phyloP scores from a whole-genome alignment of 129 eudicot species.

The Dittrichia graveolens region DNA sequence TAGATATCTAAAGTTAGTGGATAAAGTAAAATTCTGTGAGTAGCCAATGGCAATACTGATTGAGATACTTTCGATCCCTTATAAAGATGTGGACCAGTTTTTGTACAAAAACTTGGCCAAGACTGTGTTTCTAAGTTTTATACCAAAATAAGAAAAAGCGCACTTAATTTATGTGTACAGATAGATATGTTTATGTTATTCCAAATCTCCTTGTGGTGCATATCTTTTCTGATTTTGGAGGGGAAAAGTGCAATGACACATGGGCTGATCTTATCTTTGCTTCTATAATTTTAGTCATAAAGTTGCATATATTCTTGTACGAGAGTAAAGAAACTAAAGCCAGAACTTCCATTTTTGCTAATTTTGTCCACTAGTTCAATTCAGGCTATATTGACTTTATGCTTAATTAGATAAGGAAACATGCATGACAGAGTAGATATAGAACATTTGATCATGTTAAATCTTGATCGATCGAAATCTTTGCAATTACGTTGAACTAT shows the following conservation, averaged over 20 bases:
- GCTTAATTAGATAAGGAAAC: no score
- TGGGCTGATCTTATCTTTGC: not conserved
- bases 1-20: not conserved
- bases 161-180: not conserved
- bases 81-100: slow-evolving; percentile 25
- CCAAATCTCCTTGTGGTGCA: slow-evolving; percentile 21
- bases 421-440: no score
- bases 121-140: not conserved
- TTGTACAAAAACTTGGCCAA: slow-evolving; percentile 28
- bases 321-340: not conserved
- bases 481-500: no score
- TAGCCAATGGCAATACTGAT: slow-evolving; percentile 22
- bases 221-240: slow-evolving; percentile 27
- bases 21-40: slow-evolving; percentile 17
- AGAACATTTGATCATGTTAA: no score
- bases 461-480: no score
- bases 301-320: not conserved
- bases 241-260: slow-evolving; percentile 21
- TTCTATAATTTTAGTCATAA: slow-evolving; percentile 6
- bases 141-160: slow-evolving; percentile 17
- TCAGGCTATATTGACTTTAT: no score
- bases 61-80: slow-evolving; percentile 22
- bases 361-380: no score
- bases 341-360: not conserved
- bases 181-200: slow-evolving; percentile 7